phyloP scores from a whole-genome alignment of 805 yeast species.

The Lipomyces orientalis region DNA sequence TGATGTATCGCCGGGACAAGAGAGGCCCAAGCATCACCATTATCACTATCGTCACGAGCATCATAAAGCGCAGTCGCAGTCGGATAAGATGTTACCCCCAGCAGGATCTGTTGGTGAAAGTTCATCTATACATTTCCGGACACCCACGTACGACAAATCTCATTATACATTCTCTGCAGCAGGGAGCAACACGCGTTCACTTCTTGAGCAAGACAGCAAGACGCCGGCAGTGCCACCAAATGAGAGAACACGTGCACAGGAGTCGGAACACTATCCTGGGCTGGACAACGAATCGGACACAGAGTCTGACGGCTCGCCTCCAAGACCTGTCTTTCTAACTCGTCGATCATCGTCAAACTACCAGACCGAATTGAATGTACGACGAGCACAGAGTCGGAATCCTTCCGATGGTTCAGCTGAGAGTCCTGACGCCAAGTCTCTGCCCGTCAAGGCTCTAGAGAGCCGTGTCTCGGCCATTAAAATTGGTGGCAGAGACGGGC shows the following conservation, averaged over 20 bases:
- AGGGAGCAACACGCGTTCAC: slow-evolving; percentile 17
- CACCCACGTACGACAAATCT: slow-evolving; percentile 26
- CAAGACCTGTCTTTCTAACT: slow-evolving; percentile 10
- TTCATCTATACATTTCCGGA: not conserved
- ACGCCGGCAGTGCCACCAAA: not conserved
- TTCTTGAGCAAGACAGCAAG: slow-evolving; percentile 10
- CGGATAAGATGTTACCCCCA: not conserved
- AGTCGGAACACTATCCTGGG: not conserved
- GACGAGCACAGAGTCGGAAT: not conserved
- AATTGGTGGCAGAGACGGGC: not conserved
- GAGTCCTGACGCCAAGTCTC: not conserved
- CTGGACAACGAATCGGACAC: slow-evolving; percentile 5
- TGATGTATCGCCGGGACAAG: not conserved
- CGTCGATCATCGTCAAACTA: slow-evolving; percentile 33
- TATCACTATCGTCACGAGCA: slow-evolving; percentile 12
- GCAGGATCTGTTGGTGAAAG: not conserved
- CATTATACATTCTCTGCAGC: slow-evolving; percentile 33
- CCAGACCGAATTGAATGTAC: slow-evolving; percentile 11
- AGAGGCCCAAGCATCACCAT: slow-evolving; percentile 8
- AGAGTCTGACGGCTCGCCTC: slow-evolving; percentile 5
- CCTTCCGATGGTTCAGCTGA: not conserved
- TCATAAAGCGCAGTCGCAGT: not conserved
- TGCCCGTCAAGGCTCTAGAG: not conserved
- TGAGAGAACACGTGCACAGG: not conserved
- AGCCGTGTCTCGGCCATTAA: not conserved